phyloP scores from a whole-genome alignment of 2,329 filamentous ascomycete genomes.

The Boeremia lycopersici region DNA sequence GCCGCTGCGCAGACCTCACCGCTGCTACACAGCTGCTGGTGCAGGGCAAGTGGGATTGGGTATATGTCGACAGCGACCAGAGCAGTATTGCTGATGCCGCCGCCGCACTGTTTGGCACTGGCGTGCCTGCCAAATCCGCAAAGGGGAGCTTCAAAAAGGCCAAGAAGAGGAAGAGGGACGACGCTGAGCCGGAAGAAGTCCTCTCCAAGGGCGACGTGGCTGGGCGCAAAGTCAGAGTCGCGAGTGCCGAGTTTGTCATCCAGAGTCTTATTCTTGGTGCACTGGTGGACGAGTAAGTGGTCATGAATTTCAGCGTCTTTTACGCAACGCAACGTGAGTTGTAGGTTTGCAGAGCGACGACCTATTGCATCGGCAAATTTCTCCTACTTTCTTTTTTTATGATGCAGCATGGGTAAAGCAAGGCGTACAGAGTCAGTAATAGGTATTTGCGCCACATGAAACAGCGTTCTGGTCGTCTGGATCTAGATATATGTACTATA shows the following conservation, averaged over 20 bases:
- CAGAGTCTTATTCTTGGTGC: constrained; percentile 90
- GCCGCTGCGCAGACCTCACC: constrained; percentile 67
- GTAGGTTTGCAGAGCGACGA: not conserved
- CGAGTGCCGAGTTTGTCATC: constrained; percentile 85
- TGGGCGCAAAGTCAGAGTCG: constrained; percentile 65
- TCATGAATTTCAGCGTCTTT: too few species aligned
- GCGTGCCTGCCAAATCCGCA: constrained; percentile 24
- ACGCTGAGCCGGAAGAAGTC: constrained; percentile 28
- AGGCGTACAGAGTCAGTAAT: not conserved
- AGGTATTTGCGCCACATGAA: not conserved
- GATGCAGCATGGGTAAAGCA: not conserved
- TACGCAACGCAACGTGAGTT: not conserved
- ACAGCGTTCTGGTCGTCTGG: not conserved
- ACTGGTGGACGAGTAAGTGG: constrained; percentile 65
- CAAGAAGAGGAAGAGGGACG: constrained; percentile 55
- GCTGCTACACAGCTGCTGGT: constrained; percentile 67
- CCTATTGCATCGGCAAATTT: too few species aligned
- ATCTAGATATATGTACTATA: constrained; percentile 1
- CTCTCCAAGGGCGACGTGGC: constrained; percentile 43
- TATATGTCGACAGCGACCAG: constrained; percentile 78
- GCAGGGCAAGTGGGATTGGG: constrained; percentile 71
- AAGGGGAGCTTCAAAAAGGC: constrained; percentile 34
- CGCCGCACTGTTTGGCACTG: constrained; percentile 54
- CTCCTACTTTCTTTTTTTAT: not conserved
- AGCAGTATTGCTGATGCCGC: constrained; percentile 61